Base-by-base conservation (phyloP, 768 basidiomycete genomes). In the Lactifluus piperatus region DNA sequence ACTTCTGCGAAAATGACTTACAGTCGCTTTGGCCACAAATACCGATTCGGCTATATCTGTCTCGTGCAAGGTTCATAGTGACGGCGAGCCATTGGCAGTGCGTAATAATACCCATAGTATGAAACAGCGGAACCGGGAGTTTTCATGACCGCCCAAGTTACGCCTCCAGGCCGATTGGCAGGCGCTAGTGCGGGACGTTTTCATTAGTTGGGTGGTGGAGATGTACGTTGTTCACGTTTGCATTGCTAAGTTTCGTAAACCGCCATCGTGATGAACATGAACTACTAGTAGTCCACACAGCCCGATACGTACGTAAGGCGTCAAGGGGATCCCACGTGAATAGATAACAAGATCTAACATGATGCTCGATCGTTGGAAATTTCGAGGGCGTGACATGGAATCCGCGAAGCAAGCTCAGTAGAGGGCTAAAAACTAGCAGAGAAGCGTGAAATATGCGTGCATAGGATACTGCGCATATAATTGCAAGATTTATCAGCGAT, bases 131-230 rank as follows among this genome's bases (percentile, higher is more conserved):
- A 41, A 20, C 22, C 22, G 10, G 13, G 22, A 2, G 22, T 3
- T 41, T 58, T 54, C 57, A 58, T 58, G 16, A 48, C 51, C 51
- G 51, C 51, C 37, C 51, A 41, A 29, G 20, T 41, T 56, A 24
- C 55, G 55, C 55, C 55, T 16, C 11, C 22, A 4, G 13, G 27
- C 55, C 13, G 2, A 27, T 41, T 49, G 36, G 4, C 9, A 34
- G 29, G 54, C 24, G 34, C 26, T 36, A 36, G 43, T 22, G 22
- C 43, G 43, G 11, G 22, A 5, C 22, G 24, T 20, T 44, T 11
- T 20, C 39, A 39, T 44, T 5, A 44, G 22, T 4, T 44, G 0
- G 10, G 11, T 44, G 8, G 22, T 44, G 22, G 43, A 44, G 22
- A 24, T 44, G 22, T 8, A 22, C 10, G 9, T 24, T 44, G 20